Percentiles rank a stretch among this genome's conserved stretches.
phyloP scores from a whole-genome alignment of 768 basidiomycete species.

The Daedalea quercina region DNA sequence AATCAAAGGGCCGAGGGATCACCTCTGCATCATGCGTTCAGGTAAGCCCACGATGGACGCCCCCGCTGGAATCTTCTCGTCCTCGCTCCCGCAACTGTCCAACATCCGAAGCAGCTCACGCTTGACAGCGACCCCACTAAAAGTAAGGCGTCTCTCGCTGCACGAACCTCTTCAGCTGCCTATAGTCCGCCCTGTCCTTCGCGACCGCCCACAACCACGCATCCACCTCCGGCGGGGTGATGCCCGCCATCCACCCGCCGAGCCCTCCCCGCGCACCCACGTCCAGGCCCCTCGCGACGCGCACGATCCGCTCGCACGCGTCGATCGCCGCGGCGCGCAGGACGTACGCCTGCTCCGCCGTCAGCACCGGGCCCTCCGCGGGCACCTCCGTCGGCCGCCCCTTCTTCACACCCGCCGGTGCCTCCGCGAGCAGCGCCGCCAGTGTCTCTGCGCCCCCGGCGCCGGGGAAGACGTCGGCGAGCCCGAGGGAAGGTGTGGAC shows the following conservation, averaged over 20 bases:
- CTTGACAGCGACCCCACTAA: conserved; percentile 25
- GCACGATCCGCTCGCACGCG: conserved; percentile 66
- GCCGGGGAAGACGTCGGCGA: conserved; percentile 43
- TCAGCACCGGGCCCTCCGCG: conserved; percentile 48
- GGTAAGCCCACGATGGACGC: too few relatives aligned
- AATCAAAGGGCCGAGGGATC: too few relatives aligned
- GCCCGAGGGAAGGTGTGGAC: conserved; percentile 28
- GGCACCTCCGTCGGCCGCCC: conserved; percentile 3
- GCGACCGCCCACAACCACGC: conserved; percentile 81
- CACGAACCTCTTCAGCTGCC: conserved; percentile 60
- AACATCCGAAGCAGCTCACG: too few relatives aligned
- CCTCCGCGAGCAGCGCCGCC: conserved; percentile 32
- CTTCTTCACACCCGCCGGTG: conserved; percentile 7
- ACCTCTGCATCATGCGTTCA: too few relatives aligned
- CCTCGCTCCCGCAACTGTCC: too few relatives aligned
- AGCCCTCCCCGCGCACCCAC: conserved; percentile 20
- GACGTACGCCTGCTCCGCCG: conserved; percentile 55
- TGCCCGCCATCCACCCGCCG: conserved; percentile 46
- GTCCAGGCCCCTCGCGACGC: conserved; percentile 38
- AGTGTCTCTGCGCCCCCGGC: conserved; percentile 35
- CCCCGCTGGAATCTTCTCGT: too few relatives aligned
- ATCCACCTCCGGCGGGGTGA: conserved; percentile 59
- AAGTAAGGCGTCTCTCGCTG: conserved; percentile 63
- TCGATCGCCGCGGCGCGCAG: conserved; percentile 76
- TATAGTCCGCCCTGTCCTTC: conserved; percentile 71